Percentiles rank a stretch among this genome's conserved stretches.
Evolutionary conservation across 306 rosid species (phyloP).

Genomic region (Quercus glauca): DNA sequence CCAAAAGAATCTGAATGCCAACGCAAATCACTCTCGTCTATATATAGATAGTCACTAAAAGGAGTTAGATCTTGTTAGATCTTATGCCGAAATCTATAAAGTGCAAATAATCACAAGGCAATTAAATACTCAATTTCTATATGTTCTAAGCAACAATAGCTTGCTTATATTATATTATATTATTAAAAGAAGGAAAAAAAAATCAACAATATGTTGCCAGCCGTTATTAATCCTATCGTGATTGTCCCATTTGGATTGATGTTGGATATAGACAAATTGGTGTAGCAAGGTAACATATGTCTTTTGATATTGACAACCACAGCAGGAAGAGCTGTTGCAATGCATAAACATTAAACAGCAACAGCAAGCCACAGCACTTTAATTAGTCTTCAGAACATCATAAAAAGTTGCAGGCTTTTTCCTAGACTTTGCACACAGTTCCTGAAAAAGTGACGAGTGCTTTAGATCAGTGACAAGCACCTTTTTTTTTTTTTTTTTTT

Average conservation of each 20-base stretch:
- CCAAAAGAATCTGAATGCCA: too few relatives aligned
- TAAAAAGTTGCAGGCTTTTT: conserved; percentile 58
- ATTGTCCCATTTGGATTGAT: background rate
- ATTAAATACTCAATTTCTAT: too few relatives aligned
- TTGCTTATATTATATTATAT: too few relatives aligned
- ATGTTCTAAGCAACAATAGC: too few relatives aligned
- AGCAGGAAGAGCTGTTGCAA: background rate
- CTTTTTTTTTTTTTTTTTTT: background rate
- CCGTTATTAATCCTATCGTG: too few relatives aligned
- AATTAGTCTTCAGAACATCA: conserved; percentile 53
- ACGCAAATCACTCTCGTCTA: too few relatives aligned
- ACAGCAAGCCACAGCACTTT: conserved; percentile 9
- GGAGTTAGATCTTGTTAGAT: too few relatives aligned
- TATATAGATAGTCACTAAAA: too few relatives aligned
- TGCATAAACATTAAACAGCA: background rate
- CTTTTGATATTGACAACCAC: background rate
- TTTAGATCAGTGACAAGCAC: conserved; percentile 9
- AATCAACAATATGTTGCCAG: too few relatives aligned
- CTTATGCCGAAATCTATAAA: too few relatives aligned
- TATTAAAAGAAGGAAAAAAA: too few relatives aligned
- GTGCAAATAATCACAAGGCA: too few relatives aligned
- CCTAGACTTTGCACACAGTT: conserved; percentile 48
- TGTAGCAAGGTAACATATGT: background rate
- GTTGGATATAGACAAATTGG: background rate
- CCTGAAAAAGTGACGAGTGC: conserved; percentile 40